phyloP scores from a whole-genome alignment of 331 rosid genomes.

The Malus hybrid region DNA sequence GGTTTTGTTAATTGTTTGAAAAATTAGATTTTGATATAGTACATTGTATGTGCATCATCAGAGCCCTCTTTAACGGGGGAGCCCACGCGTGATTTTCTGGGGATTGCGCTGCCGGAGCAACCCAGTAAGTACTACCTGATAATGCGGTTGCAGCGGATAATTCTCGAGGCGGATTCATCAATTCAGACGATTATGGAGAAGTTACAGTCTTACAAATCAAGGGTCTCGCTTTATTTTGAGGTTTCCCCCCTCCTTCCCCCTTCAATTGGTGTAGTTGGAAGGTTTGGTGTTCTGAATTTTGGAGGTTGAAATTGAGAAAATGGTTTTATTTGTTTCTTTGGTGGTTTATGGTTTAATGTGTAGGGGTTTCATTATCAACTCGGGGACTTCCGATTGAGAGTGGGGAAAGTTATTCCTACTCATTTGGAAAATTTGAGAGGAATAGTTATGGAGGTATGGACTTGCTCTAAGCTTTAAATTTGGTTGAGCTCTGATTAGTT shows the following conservation, averaged over 20 bases:
- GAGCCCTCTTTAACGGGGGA: slow-evolving; percentile 25
- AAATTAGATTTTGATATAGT: not conserved
- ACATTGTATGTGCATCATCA: not conserved
- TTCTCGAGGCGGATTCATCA: slow-evolving; percentile 57
- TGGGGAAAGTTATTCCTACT: slow-evolving; percentile 70
- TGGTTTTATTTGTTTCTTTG: not conserved
- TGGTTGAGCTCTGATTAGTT: not conserved
- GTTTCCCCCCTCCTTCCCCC: slow-evolving; percentile 9
- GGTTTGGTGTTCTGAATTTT: not conserved
- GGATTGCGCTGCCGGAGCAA: slow-evolving; percentile 69
- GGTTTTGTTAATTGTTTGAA: not conserved
- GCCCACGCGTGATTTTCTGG: slow-evolving; percentile 73
- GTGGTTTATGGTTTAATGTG: not conserved
- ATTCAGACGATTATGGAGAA: slow-evolving; percentile 83
- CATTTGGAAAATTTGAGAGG: slow-evolving; percentile 74
- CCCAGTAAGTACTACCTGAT: slow-evolving; percentile 76
- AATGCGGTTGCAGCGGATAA: slow-evolving; percentile 62
- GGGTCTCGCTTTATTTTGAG: slow-evolving; percentile 75
- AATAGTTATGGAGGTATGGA: slow-evolving; percentile 75
- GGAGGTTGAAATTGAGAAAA: not conserved
- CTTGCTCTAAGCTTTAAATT: not conserved
- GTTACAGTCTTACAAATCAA: slow-evolving; percentile 79
- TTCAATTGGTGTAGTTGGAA: not conserved
- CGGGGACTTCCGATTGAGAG: slow-evolving; percentile 75
- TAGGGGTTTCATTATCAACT: slow-evolving; percentile 77